A percentile compares a stretch with the other conserved stretches of the same genome.
These are phyloP conservation scores for Coemansia brasiliensis DNA, from an alignment of 192 early-diverging fungal genomes.

Conservation along the genomic window DNA sequence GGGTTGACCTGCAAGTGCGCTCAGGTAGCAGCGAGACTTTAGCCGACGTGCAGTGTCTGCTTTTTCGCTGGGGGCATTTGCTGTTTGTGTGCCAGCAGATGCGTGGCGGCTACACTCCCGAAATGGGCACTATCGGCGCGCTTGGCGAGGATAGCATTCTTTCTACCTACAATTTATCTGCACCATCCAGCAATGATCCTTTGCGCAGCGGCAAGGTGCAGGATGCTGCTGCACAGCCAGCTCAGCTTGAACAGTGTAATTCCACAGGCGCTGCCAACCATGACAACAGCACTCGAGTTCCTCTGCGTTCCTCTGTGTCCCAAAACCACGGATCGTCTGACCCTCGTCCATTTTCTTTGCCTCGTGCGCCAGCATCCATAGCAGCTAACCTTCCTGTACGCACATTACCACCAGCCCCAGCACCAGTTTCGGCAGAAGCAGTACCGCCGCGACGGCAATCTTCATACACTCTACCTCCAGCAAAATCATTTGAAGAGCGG, in stretches of 20 bases:
- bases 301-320: not conserved
- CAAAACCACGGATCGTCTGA: not conserved
- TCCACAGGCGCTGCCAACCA: not conserved
- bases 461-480: conserved; percentile 50
- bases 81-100: conserved; percentile 54
- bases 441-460: conserved; percentile 49
- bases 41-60: conserved; percentile 32
- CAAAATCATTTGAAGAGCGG: conserved; percentile 50
- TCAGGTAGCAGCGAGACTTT: not conserved
- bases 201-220: conserved; percentile 8
- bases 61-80: conserved; percentile 55
- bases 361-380: conserved; percentile 47
- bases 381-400: conserved; percentile 32
- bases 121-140: conserved; percentile 1
- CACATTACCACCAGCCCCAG: not conserved
- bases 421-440: conserved; percentile 16
- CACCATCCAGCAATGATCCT: conserved; percentile 30
- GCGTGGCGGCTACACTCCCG: conserved; percentile 28
- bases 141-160: conserved; percentile 17
- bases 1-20: conserved; percentile 36
- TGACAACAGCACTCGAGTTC: not conserved
- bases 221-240: not conserved
- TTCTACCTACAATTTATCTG: conserved; percentile 39
- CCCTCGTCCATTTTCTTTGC: conserved; percentile 42
- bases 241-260: not conserved